Evolutionary conservation across 768 basidiomycete species (phyloP), one percentile per base, ranked within the genome.

Genomic region (Rhodotorula toruloides): DNA sequence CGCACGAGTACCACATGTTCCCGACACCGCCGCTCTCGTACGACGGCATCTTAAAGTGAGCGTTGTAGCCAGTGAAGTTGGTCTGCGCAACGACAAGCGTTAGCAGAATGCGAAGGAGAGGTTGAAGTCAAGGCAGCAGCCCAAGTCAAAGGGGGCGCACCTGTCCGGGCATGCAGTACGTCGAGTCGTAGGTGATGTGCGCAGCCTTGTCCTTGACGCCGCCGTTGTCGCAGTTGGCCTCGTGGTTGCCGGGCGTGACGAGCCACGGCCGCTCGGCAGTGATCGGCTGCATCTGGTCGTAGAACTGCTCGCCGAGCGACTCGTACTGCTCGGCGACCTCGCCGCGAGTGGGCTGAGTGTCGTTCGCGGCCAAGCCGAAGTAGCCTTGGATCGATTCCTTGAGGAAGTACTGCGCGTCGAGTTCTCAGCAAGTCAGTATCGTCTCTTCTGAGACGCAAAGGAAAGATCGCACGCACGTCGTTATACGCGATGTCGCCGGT

Each of bases 1-100:
- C 61, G 52, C 37, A 76, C 40, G 70, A 72, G 63, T 72, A 75
- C 74, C 74, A 76, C 49, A 74, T 63, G 65, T 73, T 73, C 49
- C 25, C 43, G 29, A 57, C 47, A 11, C 73, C 75, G 14, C 58
- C 66, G 34, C 62, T 37, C 39, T 71, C 62, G 22, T 62, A 58
- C 10, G 67, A 59, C 0, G 75, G 74, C 74, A 74, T 74, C 6
- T 57, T 60, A 68, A 70, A 72, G 40, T 73, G 63, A 47, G 75
- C 61, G 31, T 49, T 54, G 63, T 49, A 74, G n/a, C 57, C 60
- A 40, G 60, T 63, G 21, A 50, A 39, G 64, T 71, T 69, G 65
- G 37, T 42, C 40, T 54, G n/a, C 31, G 63, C n/a, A n/a, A n/a
- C n/a, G n/a, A n/a, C n/a, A n/a, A n/a, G n/a, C n/a, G n/a, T n/a